Base-by-base conservation (phyloP, 441 rosid species). In the Syzygium malaccense region DNA sequence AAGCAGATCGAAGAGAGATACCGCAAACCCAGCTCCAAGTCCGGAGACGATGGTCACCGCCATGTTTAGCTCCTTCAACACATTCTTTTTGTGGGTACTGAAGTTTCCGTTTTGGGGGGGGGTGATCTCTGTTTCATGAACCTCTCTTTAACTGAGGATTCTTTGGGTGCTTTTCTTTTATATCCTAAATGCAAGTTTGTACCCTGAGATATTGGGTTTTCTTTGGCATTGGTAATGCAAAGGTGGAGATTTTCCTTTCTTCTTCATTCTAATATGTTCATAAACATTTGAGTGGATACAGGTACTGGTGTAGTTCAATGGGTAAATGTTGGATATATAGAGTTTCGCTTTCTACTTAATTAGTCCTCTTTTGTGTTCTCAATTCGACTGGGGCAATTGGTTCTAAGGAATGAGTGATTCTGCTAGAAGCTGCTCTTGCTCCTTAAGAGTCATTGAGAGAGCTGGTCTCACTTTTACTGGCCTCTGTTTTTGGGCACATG, bases 1-100 rank as follows among this genome's bases (percentile, higher is more conserved):
- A 96, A 94, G 91, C 92, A 92, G 60, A 33, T 92, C 19, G 98
- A 96, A 86, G 96, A 95, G 93, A 94, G 88, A 87, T 94, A 96
- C 87, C 99, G 98, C 87, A 96, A 96, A 68, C 97, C 97, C 71
- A 94, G 94, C 60, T 75, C 51, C 83, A 75, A 17, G 19, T 37
- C 88, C 55, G 64, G 30, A 57, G 55, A 64, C 25, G 33, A 49
- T 20, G 55, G 55, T 9, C 11, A 19, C 26, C 83, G 37, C 37
- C 32, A 25, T 49, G 55, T 45, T 30, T n/a, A 58, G 83, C 83
- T 75, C n/a, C 51, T 75, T 75, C 83, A 12, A 7, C 5, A 14
- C 6, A 12, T 75, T 75, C 51, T 75, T 12, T 37, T 37, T 41
- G 13, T 75, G 26, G 83, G 83, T 23, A 37, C 51, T 41, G 48